A percentile compares a stretch with the other conserved stretches of the same genome.
phyloP scores from a whole-genome alignment of 2,329 filamentous ascomycete species.

The Didymella exigua region DNA sequence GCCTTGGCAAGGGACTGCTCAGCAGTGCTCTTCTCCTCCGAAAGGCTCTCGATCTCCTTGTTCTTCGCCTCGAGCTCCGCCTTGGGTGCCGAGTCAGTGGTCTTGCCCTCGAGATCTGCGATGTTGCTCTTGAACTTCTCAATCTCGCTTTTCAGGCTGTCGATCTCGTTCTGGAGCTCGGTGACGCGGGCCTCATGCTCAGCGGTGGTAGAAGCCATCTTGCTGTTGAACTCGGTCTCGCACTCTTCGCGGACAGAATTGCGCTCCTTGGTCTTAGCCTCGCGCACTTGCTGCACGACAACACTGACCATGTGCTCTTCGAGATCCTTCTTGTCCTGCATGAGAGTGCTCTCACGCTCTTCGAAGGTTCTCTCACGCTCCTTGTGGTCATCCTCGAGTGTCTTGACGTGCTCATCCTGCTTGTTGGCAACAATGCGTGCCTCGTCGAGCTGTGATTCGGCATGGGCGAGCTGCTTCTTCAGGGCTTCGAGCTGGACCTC shows the following conservation, averaged over 20 bases:
- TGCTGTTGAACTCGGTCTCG: slow-evolving; percentile 40
- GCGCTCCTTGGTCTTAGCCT: slow-evolving; percentile 47
- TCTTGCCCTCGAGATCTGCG: slow-evolving; percentile 26
- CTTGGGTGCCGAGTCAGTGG: slow-evolving; percentile 26
- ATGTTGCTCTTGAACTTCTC: slow-evolving; percentile 37
- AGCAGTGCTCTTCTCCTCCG: slow-evolving; percentile 26
- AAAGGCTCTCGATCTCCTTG: slow-evolving; percentile 32
- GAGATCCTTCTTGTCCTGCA: slow-evolving; percentile 47
- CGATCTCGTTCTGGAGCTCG: slow-evolving; percentile 37
- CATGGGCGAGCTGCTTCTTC: slow-evolving; percentile 37
- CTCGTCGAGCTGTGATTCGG: slow-evolving; percentile 42
- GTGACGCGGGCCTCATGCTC: slow-evolving; percentile 30
- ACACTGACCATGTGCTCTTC: slow-evolving; percentile 52
- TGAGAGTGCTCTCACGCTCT: slow-evolving; percentile 36
- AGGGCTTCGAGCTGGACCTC: slow-evolving; percentile 43
- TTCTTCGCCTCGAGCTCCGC: slow-evolving; percentile 40
- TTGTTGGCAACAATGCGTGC: slow-evolving; percentile 39
- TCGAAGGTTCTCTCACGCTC: slow-evolving; percentile 40
- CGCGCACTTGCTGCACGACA: slow-evolving; percentile 49
- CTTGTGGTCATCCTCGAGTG: slow-evolving; percentile 42
- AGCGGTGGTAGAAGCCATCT: slow-evolving; percentile 28
- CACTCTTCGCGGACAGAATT: slow-evolving; percentile 44
- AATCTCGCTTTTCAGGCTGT: slow-evolving; percentile 36
- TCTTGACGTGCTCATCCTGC: slow-evolving; percentile 38
- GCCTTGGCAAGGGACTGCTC: slow-evolving; percentile 28